Percentiles rank a stretch among this genome's conserved stretches.
Evolutionary conservation across 108 stramenopile genomes (phyloP).

Genomic region (Thalassiosira profunda): DNA sequence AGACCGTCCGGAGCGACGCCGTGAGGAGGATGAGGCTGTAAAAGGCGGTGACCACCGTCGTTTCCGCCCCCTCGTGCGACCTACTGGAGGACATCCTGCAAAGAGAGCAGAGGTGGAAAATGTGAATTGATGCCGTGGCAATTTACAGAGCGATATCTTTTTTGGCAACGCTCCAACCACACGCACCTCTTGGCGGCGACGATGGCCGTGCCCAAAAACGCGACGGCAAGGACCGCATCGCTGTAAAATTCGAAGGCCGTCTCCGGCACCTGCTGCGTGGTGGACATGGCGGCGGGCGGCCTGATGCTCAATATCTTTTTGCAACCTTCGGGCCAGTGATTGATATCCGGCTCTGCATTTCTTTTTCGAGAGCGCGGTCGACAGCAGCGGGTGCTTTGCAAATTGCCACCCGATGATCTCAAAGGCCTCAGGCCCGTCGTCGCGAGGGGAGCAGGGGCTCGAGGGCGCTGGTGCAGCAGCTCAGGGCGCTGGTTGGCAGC

Average conservation of each 20-base stretch:
- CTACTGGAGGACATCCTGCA: slow-evolving; percentile 75
- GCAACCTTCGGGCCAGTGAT: no score
- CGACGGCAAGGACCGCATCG: slow-evolving; percentile 68
- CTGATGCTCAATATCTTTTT: no score
- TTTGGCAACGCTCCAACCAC: no score
- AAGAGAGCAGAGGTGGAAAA: neutral
- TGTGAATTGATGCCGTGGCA: neutral
- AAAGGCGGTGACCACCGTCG: slow-evolving; percentile 95
- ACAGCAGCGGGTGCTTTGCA: no score
- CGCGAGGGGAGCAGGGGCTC: no score
- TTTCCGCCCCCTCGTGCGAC: slow-evolving; percentile 86
- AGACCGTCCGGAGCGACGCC: slow-evolving; percentile 78
- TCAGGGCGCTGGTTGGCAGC: no score
- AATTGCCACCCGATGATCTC: no score
- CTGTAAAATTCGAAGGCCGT: slow-evolving; percentile 64
- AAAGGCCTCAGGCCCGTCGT: no score
- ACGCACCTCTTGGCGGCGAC: slow-evolving; percentile 71
- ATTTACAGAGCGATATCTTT: neutral
- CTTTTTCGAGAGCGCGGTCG: no score
- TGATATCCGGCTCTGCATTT: no score
- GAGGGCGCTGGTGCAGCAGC: no score
- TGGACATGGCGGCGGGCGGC: no score
- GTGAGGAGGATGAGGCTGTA: slow-evolving; percentile 94
- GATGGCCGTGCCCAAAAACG: slow-evolving; percentile 81
- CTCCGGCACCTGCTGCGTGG: slow-evolving; percentile 46